phyloP scores from a whole-genome alignment of 495 filamentous ascomycete species.

The Hypoxylon trugodes region DNA sequence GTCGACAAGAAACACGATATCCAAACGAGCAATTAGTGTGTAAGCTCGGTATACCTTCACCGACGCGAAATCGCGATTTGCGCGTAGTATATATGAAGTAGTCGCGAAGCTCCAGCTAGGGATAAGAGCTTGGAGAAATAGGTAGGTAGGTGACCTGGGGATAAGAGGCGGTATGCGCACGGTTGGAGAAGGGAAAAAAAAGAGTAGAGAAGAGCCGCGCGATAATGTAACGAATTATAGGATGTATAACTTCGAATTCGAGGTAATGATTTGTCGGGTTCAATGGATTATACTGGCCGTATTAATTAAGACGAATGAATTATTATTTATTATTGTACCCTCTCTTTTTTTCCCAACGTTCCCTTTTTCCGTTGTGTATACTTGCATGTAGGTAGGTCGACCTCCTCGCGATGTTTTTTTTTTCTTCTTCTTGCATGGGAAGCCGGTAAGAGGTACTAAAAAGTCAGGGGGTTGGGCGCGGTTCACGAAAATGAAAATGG shows the following conservation, averaged over 20 bases:
- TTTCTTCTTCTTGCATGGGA: not conserved
- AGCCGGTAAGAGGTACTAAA: no score
- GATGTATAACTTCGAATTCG: slow-evolving; percentile 18
- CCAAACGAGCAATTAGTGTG: slow-evolving; percentile 20
- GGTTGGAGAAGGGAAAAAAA: slow-evolving; percentile 6
- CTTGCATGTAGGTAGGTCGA: slow-evolving; percentile 1
- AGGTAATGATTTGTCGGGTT: slow-evolving; percentile 22
- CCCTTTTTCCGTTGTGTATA: slow-evolving; percentile 2
- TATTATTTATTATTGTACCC: slow-evolving; percentile 23
- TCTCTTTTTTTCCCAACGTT: not conserved
- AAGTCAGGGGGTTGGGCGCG: slow-evolving; percentile 33
- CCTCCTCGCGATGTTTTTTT: slow-evolving; percentile 27
- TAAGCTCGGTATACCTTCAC: not conserved
- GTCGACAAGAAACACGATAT: slow-evolving; percentile 22
- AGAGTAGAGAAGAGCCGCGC: slow-evolving; percentile 12
- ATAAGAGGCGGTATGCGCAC: slow-evolving; percentile 13
- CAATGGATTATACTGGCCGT: slow-evolving; percentile 35
- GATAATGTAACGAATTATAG: no score
- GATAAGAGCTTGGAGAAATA: no score
- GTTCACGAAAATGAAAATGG: slow-evolving; percentile 12
- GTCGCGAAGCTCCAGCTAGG: no score
- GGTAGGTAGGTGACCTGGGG: not conserved
- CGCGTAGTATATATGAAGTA: not conserved
- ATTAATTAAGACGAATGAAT: slow-evolving; percentile 13
- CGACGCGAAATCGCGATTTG: slow-evolving; percentile 6